A percentile compares a stretch with the other conserved stretches of the same genome.
These are phyloP conservation scores for Aureobasidium sp. DNA, from an alignment of 2,329 filamentous ascomycete genomes.

Conservation along the genomic window DNA sequence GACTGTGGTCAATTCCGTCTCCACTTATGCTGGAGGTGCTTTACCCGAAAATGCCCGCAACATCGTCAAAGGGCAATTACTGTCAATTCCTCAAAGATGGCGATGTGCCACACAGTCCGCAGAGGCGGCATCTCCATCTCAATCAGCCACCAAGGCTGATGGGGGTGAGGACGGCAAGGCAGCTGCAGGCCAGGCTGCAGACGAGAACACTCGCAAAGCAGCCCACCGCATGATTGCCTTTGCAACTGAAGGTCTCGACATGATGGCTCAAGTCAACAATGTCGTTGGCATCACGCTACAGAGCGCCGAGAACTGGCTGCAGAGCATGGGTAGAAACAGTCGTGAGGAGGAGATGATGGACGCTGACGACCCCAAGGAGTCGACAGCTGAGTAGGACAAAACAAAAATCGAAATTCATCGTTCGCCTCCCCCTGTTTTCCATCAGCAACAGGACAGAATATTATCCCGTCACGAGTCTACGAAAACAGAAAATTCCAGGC, in stretches of 20 bases:
- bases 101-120: conserved; percentile 47
- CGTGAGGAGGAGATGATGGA: conserved; percentile 13
- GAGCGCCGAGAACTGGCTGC: conserved; percentile 87
- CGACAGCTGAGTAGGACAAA: neutral
- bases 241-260: conserved; percentile 83
- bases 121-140: conserved; percentile 20
- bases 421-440: too few relatives aligned
- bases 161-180: conserved; percentile 14
- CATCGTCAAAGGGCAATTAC: conserved; percentile 75
- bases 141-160: conserved; percentile 12
- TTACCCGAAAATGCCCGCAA: conserved; percentile 80
- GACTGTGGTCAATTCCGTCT: conserved; percentile 74
- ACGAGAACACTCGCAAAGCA: conserved; percentile 40
- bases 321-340: conserved; percentile 30
- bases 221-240: conserved; percentile 76
- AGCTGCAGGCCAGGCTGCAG: conserved; percentile 15
- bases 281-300: conserved; percentile 84
- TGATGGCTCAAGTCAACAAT: conserved; percentile 84
- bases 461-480: neutral
- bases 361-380: conserved; percentile 7
- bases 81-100: conserved; percentile 76
- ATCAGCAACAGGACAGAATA: too few relatives aligned
- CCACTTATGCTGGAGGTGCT: conserved; percentile 82
- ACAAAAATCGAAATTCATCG: neutral
- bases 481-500: neutral